These are phyloP conservation scores for Boechera stricta DNA, from an alignment of 345 rosid species.

Conservation along the genomic window DNA sequence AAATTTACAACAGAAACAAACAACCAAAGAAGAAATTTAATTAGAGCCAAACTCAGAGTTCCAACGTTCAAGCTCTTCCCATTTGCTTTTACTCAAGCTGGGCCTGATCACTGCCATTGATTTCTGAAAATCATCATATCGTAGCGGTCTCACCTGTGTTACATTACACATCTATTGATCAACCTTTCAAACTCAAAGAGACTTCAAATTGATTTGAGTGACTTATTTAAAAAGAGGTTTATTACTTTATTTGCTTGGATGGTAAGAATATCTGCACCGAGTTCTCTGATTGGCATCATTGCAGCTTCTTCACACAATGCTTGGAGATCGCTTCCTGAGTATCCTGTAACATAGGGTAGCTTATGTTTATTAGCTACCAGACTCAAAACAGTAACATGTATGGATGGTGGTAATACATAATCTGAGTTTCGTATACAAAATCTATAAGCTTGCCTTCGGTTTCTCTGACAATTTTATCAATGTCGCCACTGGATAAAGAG, in stretches of 20 bases:
- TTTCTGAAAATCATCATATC: conserved; percentile 74
- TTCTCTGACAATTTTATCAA: conserved; percentile 77
- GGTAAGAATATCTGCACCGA: conserved; percentile 82
- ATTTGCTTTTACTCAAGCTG: conserved; percentile 83
- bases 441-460: conserved; percentile 70
- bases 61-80: conserved; percentile 95
- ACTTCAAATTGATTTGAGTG: conserved; percentile 10
- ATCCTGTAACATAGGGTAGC: conserved; percentile 53
- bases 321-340: conserved; percentile 98
- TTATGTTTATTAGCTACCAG: conserved; percentile 3
- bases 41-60: conserved; percentile 86
- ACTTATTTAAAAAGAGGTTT: neutral
- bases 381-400: neutral
- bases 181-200: neutral
- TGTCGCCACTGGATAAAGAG: conserved; percentile 76
- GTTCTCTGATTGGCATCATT: conserved; percentile 99
- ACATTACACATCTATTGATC: conserved; percentile 8
- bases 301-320: conserved; percentile 99
- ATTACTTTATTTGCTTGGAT: conserved; percentile 83
- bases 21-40: conserved; percentile 36
- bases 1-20: conserved; percentile 36
- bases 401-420: neutral
- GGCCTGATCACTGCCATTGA: conserved; percentile 91
- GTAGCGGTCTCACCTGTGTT: conserved; percentile 76
- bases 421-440: neutral